Percentiles rank a stretch among this genome's conserved stretches.
These are phyloP conservation scores for Metarhizium sp. DNA, from an alignment of 2,329 filamentous ascomycete species.

Conservation along the genomic window DNA sequence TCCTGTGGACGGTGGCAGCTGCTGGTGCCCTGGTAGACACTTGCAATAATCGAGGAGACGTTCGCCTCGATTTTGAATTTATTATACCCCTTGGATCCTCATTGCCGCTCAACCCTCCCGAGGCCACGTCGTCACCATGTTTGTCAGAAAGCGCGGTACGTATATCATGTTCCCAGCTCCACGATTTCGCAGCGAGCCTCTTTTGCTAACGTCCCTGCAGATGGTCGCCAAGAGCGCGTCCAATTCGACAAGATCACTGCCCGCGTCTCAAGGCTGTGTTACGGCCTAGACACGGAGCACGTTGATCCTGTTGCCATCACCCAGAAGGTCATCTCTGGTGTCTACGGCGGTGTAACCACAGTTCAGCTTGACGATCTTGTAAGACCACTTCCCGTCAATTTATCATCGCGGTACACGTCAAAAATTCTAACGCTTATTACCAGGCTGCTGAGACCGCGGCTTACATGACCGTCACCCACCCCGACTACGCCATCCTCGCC, in stretches of 20 bases:
- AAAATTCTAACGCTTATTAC: background rate
- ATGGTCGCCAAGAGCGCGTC: slow-evolving; percentile 98
- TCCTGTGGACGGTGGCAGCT: slow-evolving; percentile 8
- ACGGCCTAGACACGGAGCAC: slow-evolving; percentile 88
- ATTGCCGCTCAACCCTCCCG: slow-evolving; percentile 9
- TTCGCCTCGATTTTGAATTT: slow-evolving; percentile 13
- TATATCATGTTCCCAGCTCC: slow-evolving; percentile 9
- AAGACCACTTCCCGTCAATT: slow-evolving; percentile 27
- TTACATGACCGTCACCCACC: slow-evolving; percentile 99
- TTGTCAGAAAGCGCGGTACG: slow-evolving; percentile 55
- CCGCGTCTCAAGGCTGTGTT: slow-evolving; percentile 93
- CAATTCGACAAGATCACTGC: slow-evolving; percentile 99
- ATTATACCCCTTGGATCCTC: slow-evolving; percentile 11
- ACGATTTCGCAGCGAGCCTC: background rate
- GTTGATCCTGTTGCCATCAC: slow-evolving; percentile 97
- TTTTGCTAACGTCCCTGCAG: slow-evolving; percentile 38
- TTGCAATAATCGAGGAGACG: slow-evolving; percentile 10
- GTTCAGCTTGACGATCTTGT: slow-evolving; percentile 95
- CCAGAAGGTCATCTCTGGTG: slow-evolving; percentile 98
- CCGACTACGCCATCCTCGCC: slow-evolving; percentile 96
- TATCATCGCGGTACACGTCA: no score
- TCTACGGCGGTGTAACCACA: slow-evolving; percentile 96
- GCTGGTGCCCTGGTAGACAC: slow-evolving; percentile 15
- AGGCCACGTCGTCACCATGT: slow-evolving; percentile 36
- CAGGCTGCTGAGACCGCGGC: slow-evolving; percentile 97